phyloP scores from a whole-genome alignment of 2,329 filamentous ascomycete genomes.

The Gaeumannomyces tritici region DNA sequence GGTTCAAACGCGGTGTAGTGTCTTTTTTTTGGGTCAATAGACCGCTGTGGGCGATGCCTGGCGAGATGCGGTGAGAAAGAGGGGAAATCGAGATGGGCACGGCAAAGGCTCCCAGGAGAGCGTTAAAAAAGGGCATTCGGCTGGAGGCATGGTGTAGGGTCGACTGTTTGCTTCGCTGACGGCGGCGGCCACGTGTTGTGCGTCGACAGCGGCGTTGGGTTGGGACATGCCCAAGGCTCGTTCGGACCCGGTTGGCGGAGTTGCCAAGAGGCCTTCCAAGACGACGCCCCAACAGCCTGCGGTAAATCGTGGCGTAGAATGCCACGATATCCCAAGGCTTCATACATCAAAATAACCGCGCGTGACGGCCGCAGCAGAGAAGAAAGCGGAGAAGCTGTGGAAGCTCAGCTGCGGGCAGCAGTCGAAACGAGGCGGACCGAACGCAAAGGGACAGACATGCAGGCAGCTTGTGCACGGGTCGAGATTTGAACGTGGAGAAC shows the following conservation, averaged over 20 bases:
- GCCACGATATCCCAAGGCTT: neutral
- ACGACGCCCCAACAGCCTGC: neutral
- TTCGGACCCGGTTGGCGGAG: neutral
- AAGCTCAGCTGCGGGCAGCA: neutral
- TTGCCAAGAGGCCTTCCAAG: neutral
- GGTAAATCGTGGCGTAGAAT: neutral
- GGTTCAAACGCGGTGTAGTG: neutral
- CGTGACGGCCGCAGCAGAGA: neutral
- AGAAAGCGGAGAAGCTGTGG: neutral
- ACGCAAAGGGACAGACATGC: neutral
- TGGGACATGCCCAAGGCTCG: neutral
- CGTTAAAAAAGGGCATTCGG: neutral
- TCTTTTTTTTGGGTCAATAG: neutral
- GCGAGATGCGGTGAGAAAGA: neutral
- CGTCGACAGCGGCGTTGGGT: neutral
- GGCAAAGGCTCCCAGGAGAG: neutral
- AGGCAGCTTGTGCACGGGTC: neutral
- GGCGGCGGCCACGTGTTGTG: neutral
- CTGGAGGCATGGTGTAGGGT: neutral
- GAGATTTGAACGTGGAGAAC: neutral
- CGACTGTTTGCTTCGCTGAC: neutral
- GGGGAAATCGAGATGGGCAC: neutral
- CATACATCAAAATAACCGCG: neutral
- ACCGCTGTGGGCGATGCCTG: neutral
- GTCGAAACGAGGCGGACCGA: neutral